Conservation (phyloP, 2,329 filamentous ascomycete genomes). For the Scedosporium minutisporum region DNA sequence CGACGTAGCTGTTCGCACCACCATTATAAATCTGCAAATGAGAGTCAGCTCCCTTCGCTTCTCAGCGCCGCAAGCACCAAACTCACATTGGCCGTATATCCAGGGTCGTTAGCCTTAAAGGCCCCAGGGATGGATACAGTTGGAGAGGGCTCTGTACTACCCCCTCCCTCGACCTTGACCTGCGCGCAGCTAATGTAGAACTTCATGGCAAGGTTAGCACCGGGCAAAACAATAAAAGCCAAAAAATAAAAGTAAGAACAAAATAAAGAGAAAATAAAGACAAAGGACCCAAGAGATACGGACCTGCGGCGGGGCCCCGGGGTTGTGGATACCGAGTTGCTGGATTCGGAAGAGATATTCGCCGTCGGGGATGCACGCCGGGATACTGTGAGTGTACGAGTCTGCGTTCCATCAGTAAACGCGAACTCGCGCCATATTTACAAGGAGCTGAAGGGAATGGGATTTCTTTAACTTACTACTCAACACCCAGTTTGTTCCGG, state of each 20-base stretch:
- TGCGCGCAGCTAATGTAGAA: conserved; percentile 40
- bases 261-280: too few relatives aligned
- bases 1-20: not conserved
- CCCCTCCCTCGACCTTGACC: conserved; percentile 29
- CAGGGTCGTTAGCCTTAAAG: conserved; percentile 30
- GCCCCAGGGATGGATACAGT: conserved; percentile 28
- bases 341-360: conserved; percentile 51
- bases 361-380: conserved; percentile 39
- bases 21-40: conserved; percentile 3
- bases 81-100: conserved; percentile 24
- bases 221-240: too few relatives aligned
- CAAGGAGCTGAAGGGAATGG: too few relatives aligned
- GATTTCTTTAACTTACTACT: not conserved
- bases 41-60: too few relatives aligned
- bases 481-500: not conserved
- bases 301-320: conserved; percentile 24
- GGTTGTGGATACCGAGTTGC: conserved; percentile 51
- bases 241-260: too few relatives aligned
- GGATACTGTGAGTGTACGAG: conserved; percentile 30
- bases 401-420: not conserved
- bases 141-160: conserved; percentile 31
- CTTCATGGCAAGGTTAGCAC: conserved; percentile 12
- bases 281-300: not conserved
- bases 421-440: too few relatives aligned
- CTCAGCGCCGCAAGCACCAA: too few relatives aligned